These are phyloP conservation scores for Herpetospermum pedunculosum DNA, from an alignment of 306 rosid species.

Conservation along the genomic window DNA sequence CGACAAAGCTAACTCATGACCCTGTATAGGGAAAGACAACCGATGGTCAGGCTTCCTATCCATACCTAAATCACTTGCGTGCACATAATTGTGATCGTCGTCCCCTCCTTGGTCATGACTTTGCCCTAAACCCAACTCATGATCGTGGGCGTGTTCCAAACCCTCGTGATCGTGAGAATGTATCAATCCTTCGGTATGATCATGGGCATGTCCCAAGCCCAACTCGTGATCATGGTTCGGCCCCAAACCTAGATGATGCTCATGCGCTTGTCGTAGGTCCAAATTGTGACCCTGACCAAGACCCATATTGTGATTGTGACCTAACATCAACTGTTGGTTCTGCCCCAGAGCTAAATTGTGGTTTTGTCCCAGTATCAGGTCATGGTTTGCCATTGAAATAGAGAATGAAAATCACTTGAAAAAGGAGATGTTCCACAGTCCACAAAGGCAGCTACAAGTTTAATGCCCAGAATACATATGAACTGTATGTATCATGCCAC, in stretches of 20 bases:
- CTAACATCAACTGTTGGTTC: constrained; percentile 52
- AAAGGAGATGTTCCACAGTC: constrained; percentile 15
- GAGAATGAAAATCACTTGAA: constrained; percentile 7
- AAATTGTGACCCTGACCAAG: constrained; percentile 44
- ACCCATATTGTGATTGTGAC: constrained; percentile 48
- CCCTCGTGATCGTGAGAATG: constrained; percentile 29
- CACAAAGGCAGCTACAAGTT: constrained; percentile 12
- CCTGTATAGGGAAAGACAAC: constrained; percentile 37
- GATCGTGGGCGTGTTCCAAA: constrained; percentile 28
- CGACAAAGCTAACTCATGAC: constrained; percentile 26
- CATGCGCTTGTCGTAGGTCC: constrained; percentile 42
- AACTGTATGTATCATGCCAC: not conserved
- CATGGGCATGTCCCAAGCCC: constrained; percentile 27
- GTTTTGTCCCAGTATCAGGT: constrained; percentile 58
- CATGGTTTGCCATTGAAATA: constrained; percentile 58
- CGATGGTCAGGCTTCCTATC: constrained; percentile 67
- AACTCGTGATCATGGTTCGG: constrained; percentile 43
- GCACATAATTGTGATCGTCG: constrained; percentile 41
- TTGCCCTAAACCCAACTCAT: constrained; percentile 45
- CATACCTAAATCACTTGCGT: constrained; percentile 40
- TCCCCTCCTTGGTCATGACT: constrained; percentile 45
- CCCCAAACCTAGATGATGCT: constrained; percentile 40
- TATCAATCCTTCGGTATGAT: constrained; percentile 35
- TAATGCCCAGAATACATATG: not conserved
- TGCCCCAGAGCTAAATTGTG: constrained; percentile 53